Percentiles rank a stretch among this genome's conserved stretches.
Evolutionary conservation across 2,329 filamentous ascomycete species (phyloP).

Genomic region (Lasiodiplodia citricola): DNA sequence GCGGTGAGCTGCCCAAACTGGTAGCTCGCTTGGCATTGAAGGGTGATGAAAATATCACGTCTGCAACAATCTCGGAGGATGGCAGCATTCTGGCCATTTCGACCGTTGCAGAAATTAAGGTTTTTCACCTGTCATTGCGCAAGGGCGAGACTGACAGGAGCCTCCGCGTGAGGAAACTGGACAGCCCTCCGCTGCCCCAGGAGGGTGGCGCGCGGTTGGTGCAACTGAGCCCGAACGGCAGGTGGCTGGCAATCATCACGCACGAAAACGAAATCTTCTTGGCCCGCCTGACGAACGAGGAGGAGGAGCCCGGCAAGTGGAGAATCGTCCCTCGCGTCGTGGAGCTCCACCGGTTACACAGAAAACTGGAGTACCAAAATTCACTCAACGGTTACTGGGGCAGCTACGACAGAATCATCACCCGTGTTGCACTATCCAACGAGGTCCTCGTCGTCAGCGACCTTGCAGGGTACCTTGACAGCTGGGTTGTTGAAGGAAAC

Average conservation of each 20-base stretch:
- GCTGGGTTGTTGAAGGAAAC: conserved; percentile 73
- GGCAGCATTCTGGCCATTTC: conserved; percentile 78
- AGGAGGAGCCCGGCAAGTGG: conserved; percentile 43
- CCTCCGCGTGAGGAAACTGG: conserved; percentile 73
- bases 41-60: conserved; percentile 81
- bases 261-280: conserved; percentile 51
- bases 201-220: conserved; percentile 69
- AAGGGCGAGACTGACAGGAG: conserved; percentile 60
- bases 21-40: conserved; percentile 48
- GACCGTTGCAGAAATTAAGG: conserved; percentile 74
- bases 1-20: conserved; percentile 49
- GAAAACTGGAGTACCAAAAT: conserved; percentile 35
- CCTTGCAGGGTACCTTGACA: conserved; percentile 83
- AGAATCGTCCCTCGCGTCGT: conserved; percentile 45
- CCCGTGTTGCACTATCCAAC: conserved; percentile 75
- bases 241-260: conserved; percentile 67
- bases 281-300: conserved; percentile 55
- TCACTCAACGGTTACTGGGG: conserved; percentile 69
- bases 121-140: conserved; percentile 70
- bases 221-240: conserved; percentile 70
- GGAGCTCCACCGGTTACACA: conserved; percentile 46
- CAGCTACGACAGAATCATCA: conserved; percentile 78
- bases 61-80: conserved; percentile 71
- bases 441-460: conserved; percentile 80
- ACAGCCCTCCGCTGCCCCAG: conserved; percentile 61